Percentiles rank a stretch among this genome's conserved stretches.
Evolutionary conservation across 2,329 filamentous ascomycete genomes (phyloP).

Genomic region (Cercospora zeae-maydis): DNA sequence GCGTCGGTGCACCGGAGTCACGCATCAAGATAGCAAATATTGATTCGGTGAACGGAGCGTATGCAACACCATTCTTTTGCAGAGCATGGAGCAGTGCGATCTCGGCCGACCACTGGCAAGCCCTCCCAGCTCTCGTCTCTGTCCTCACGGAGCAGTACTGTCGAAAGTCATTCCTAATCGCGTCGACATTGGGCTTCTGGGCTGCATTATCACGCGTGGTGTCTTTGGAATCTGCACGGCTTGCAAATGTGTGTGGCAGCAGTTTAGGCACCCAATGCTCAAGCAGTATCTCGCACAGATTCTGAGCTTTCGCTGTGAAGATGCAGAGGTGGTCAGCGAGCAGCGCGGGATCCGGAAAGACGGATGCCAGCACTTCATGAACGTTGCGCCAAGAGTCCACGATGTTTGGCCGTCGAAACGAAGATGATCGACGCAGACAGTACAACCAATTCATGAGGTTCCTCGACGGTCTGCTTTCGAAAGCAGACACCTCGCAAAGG

Average conservation of each 20-base stretch:
- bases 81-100: slow-evolving; percentile 9
- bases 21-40: slow-evolving; percentile 5
- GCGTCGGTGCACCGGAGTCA: not conserved
- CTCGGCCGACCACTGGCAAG: not conserved
- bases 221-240: not conserved
- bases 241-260: not conserved
- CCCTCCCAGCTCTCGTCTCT: not conserved
- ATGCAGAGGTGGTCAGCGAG: slow-evolving; percentile 7
- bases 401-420: not conserved
- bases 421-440: not conserved
- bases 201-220: not conserved
- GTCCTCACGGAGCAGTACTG: not conserved
- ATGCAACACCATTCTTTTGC: slow-evolving; percentile 5
- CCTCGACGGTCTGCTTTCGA: not conserved
- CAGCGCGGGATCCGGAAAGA: slow-evolving; percentile 2
- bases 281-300: slow-evolving; percentile 11
- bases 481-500: not conserved
- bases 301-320: not conserved
- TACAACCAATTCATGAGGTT: slow-evolving; percentile 11
- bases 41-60: not conserved
- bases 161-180: not conserved
- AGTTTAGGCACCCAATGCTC: slow-evolving; percentile 9
- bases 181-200: not conserved
- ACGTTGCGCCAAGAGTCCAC: slow-evolving; percentile 5
- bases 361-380: slow-evolving; percentile 9